A percentile compares a stretch with the other conserved stretches of the same genome.
These are phyloP conservation scores for Ustilago crameri DNA, from an alignment of 1,284 basidiomycete genomes.

Conservation along the genomic window DNA sequence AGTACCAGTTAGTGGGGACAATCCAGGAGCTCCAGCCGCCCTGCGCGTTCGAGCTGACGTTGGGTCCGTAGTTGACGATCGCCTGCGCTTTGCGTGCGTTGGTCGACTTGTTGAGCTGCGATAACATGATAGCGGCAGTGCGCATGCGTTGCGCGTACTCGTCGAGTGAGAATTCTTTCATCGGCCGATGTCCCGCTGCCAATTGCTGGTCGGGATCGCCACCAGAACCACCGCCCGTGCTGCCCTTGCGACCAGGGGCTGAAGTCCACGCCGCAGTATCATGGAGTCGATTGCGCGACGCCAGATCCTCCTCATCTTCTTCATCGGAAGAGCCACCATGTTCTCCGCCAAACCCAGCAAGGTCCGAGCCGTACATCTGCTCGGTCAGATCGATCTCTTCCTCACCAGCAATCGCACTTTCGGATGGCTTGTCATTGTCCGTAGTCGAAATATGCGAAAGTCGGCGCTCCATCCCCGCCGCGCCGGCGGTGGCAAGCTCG, in stretches of 20 bases:
- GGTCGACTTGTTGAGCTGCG: slow-evolving; percentile 79
- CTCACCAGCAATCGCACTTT: no score
- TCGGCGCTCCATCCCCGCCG: background rate
- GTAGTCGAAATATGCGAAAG: background rate
- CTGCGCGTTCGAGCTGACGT: slow-evolving; percentile 50
- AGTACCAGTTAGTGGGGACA: slow-evolving; percentile 61
- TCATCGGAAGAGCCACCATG: slow-evolving; percentile 31
- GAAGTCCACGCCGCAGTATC: slow-evolving; percentile 61
- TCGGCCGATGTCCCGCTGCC: slow-evolving; percentile 35
- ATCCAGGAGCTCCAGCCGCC: slow-evolving; percentile 64
- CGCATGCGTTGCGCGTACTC: slow-evolving; percentile 99
- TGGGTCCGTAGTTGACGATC: slow-evolving; percentile 54
- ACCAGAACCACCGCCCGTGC: background rate
- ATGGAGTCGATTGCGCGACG: slow-evolving; percentile 57
- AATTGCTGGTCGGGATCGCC: slow-evolving; percentile 7
- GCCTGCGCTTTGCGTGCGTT: slow-evolving; percentile 55
- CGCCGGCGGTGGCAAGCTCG: background rate
- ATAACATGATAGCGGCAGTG: slow-evolving; percentile 97
- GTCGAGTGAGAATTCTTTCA: slow-evolving; percentile 73
- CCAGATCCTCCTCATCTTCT: slow-evolving; percentile 59
- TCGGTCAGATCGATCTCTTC: slow-evolving; percentile 66
- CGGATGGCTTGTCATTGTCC: slow-evolving; percentile 8
- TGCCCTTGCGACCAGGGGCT: slow-evolving; percentile 5
- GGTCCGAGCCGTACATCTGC: slow-evolving; percentile 64
- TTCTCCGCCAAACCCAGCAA: slow-evolving; percentile 61